Evolutionary conservation across 768 basidiomycete genomes (phyloP), one percentile per base, ranked within the genome.

Genomic region (Boletales sp.): DNA sequence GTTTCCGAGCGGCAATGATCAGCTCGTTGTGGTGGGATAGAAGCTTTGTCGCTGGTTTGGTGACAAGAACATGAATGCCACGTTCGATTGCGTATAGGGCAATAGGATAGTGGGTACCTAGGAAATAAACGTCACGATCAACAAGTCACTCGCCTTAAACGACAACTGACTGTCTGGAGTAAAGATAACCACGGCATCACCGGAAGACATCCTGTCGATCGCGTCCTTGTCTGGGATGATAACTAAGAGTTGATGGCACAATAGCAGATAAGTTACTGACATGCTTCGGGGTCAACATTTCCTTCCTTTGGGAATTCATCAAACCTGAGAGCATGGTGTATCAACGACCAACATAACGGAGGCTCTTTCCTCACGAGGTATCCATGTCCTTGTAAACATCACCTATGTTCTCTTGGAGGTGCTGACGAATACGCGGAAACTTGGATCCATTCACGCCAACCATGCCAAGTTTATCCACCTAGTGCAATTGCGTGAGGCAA

Each of bases 121-220:
- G 27, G 15, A 21, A 17, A 21, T 44, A 27, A 32, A 48, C 24
- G 9, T 39, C 42, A 38, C 32, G 21, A 17, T 41, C 19, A 34
- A 17, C 3, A 17, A 39, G 12, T 47, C 41, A n/a, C 18, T 18
- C n/a, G 13, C 5, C 11, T 43, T 8, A 21, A 32, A 42, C 37
- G 43, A 44, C 50, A 31, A 70, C 84, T 63, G 55, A 86, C 89
- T 86, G 64, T 94, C 93, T 4, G 93, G 94, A 4, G 93, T 95
- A 68, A 95, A 95, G 54, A 95, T 84, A 59, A 94, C 86, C 43
- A 90, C 84, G n/a, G 92, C 92, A 56, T 91, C 87, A 19, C 93
- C 91, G 9, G 87, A 78, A 11, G 80, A 77, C 61, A 94, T 72
- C 47, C 78, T 75, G 67, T 89, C 81, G 47, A 95, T 91, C 35